These are phyloP conservation scores for Sphagnum fallax DNA, from an alignment of 228 moss, liverwort and hornwort species.

Conservation along the genomic window DNA sequence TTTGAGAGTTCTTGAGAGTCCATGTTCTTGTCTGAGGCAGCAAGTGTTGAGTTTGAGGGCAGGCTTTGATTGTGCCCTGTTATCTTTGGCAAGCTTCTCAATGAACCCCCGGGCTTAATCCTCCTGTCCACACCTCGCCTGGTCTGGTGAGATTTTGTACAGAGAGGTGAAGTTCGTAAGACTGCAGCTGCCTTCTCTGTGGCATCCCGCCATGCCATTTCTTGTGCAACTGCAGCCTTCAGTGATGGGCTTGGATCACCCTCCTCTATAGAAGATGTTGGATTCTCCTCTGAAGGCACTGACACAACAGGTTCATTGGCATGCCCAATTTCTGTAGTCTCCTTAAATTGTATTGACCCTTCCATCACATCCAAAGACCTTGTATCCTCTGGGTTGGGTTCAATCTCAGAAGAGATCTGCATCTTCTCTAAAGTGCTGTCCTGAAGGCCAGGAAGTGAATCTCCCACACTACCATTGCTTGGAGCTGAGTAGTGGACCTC, in stretches of 20 bases:
- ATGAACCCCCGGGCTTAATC: background rate
- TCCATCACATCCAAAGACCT: background rate
- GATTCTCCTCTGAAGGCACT: background rate
- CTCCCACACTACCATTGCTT: background rate
- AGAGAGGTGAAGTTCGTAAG: constrained; percentile 9
- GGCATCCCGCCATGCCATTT: constrained; percentile 11
- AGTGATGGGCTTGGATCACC: constrained; percentile 6
- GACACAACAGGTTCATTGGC: no score
- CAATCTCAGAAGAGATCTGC: background rate
- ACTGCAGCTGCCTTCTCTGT: constrained; percentile 7
- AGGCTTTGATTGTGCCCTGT: background rate
- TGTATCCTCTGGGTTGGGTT: background rate
- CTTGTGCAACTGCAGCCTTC: constrained; percentile 11
- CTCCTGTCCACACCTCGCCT: constrained; percentile 1
- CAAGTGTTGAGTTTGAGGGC: background rate
- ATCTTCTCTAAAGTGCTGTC: background rate
- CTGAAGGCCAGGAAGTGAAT: background rate
- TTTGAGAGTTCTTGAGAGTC: background rate
- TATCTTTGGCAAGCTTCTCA: constrained; percentile 3
- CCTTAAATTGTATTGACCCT: background rate
- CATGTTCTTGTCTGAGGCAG: background rate
- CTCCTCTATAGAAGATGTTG: constrained; percentile 2
- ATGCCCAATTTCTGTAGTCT: background rate
- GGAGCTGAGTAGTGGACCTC: background rate
- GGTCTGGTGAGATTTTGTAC: constrained; percentile 3